Base-by-base conservation (phyloP, 2,329 filamentous ascomycete species). In the Beauveria brongniartii region DNA sequence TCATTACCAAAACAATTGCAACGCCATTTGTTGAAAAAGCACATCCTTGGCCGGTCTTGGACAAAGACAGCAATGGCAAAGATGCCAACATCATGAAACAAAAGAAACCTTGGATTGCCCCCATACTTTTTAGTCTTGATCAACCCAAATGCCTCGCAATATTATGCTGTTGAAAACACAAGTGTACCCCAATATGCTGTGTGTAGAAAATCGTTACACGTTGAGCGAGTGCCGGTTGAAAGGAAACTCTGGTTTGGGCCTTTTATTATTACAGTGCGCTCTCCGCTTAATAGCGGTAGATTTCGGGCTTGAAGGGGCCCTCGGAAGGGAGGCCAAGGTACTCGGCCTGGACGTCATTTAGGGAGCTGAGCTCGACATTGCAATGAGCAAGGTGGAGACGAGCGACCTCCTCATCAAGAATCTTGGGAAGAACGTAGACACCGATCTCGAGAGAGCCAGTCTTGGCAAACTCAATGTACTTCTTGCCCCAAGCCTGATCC, bases 391-490 rank as follows among this genome's bases (percentile, higher is more conserved):
- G 82, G 82, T 99, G 94, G 68, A 97, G 90, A 74, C 88, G 85
- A 74, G 94, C 94, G 73, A 99, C 94, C 82, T 97, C 92, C 87
- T 99, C 94, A 72, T 99, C 94, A 67, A 99, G 88, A 73, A 96
- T 92, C 92, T 99, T 99, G 79, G 94, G 94, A 61, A 70, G 97
- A 85, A 95, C 92, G 80, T 95, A 97, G 81, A 97, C 94, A 72
- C 93, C 90, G 69, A 95, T 82, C 62, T 89, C 85, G 74, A 96
- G 90, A 85, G 94, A 92, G 78, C 90, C 91, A 66, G 85, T 86
- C 84, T 92, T 91, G 80, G 90, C 91, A 77, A 96, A 99, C 81
- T 97, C 94, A 71, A 92, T 80, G 82, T 97, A 96, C 86, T 97
- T 97, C 80, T 90, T 82, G 79, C 88, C 86, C 77, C 96, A 99